Percentiles rank a stretch among this genome's conserved stretches.
phyloP scores from a whole-genome alignment of 495 filamentous ascomycete genomes.

The Penicillium malachiteum region DNA sequence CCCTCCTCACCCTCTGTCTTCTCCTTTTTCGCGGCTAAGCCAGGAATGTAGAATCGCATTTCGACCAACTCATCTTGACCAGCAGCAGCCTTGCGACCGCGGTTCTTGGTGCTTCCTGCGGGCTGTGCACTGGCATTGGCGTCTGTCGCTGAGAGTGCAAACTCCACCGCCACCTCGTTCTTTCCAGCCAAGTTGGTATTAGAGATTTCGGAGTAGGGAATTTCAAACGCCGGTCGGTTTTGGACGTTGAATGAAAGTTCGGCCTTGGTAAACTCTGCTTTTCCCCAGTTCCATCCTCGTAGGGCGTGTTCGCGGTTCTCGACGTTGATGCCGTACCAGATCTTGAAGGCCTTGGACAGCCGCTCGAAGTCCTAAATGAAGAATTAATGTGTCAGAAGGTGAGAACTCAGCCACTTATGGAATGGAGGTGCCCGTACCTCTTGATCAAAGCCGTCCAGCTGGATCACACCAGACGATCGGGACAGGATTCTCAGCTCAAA shows the following conservation, averaged over 20 bases:
- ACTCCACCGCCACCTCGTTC: conserved; percentile 96
- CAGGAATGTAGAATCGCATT: conserved; percentile 98
- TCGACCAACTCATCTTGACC: conserved; percentile 92
- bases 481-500: conserved; percentile 90
- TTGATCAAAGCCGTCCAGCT: conserved; percentile 91
- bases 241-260: conserved; percentile 96
- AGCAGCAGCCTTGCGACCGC: conserved; percentile 84
- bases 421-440: conserved; percentile 57
- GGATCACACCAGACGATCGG: conserved; percentile 79
- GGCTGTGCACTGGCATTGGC: conserved; percentile 68
- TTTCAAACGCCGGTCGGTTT: conserved; percentile 94
- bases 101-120: conserved; percentile 72
- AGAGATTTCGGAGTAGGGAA: conserved; percentile 95
- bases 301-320: conserved; percentile 91
- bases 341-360: conserved; percentile 85
- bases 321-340: conserved; percentile 91
- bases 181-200: conserved; percentile 98
- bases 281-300: conserved; percentile 99
- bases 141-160: conserved; percentile 64
- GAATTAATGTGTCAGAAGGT: background rate
- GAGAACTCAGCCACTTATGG: background rate
- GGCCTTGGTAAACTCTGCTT: conserved; percentile 92
- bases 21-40: conserved; percentile 81
- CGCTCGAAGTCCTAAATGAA: conserved; percentile 80
- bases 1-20: conserved; percentile 69